Percentiles rank a stretch among this genome's conserved stretches.
phyloP scores from a whole-genome alignment of 108 stramenopile species.

The Nitzschia sp. region DNA sequence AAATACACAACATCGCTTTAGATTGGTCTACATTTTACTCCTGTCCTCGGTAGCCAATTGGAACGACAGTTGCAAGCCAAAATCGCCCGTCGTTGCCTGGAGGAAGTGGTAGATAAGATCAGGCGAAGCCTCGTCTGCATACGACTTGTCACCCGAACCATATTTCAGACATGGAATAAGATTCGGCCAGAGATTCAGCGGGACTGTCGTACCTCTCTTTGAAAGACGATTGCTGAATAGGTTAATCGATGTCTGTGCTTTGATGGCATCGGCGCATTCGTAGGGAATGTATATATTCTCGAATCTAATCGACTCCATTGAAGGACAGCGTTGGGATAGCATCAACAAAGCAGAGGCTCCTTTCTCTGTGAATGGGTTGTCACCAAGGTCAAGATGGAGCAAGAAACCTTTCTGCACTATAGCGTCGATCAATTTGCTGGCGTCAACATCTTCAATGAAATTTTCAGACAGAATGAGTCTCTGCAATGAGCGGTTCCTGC shows the following conservation, averaged over 20 bases:
- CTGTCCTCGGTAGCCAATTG: no score
- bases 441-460: conserved; percentile 12
- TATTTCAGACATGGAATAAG: conserved; percentile 4
- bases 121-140: neutral
- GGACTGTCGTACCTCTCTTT: neutral
- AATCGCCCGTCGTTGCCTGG: conserved; percentile 12
- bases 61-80: conserved; percentile 17
- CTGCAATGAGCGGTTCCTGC: conserved; percentile 1
- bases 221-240: neutral
- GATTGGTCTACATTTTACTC: no score
- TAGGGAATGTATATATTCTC: conserved; percentile 24
- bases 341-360: conserved; percentile 8
- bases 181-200: conserved; percentile 20
- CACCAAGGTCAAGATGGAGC: conserved; percentile 12
- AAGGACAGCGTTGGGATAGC: neutral
- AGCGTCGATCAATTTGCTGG: neutral
- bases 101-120: conserved; percentile 23
- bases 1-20: no score
- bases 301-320: conserved; percentile 10
- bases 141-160: neutral
- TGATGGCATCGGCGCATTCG: conserved; percentile 12
- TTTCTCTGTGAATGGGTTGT: conserved; percentile 27
- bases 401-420: neutral
- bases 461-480: conserved; percentile 17
- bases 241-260: conserved; percentile 4